These are phyloP conservation scores for Nakazawaea wickerhamii DNA, from an alignment of 805 yeast species.

Conservation along the genomic window DNA sequence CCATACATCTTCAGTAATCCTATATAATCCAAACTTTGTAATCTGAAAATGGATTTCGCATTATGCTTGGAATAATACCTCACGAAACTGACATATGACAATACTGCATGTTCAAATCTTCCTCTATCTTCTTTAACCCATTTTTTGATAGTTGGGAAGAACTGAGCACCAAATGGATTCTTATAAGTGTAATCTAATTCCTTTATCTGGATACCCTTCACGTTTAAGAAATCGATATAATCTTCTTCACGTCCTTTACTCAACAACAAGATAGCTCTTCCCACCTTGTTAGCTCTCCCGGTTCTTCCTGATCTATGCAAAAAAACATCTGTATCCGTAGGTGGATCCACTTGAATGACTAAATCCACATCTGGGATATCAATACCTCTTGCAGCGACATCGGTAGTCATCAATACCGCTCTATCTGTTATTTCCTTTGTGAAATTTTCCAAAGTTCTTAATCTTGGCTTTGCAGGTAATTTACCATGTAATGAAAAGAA, in stretches of 20 bases:
- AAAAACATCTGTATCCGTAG: slow-evolving; percentile 87
- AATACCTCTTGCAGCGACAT: slow-evolving; percentile 97
- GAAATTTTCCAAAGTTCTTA: slow-evolving; percentile 65
- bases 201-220: slow-evolving; percentile 52
- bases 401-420: slow-evolving; percentile 80
- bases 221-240: slow-evolving; percentile 73
- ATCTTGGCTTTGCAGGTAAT: slow-evolving; percentile 71
- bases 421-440: slow-evolving; percentile 42
- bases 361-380: slow-evolving; percentile 94
- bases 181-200: slow-evolving; percentile 24
- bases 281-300: slow-evolving; percentile 83
- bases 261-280: slow-evolving; percentile 72
- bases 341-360: slow-evolving; percentile 93
- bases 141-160: slow-evolving; percentile 28
- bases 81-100: slow-evolving; percentile 77
- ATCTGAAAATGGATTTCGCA: slow-evolving; percentile 82
- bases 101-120: slow-evolving; percentile 74
- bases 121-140: slow-evolving; percentile 74
- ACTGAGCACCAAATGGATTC: slow-evolving; percentile 19
- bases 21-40: slow-evolving; percentile 63
- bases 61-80: slow-evolving; percentile 83
- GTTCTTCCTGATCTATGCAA: slow-evolving; percentile 94
- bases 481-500: slow-evolving; percentile 88
- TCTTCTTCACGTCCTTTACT: slow-evolving; percentile 75
- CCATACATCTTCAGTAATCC: slow-evolving; percentile 77